These are phyloP conservation scores for Melanogaster broomeanus DNA, from an alignment of 768 basidiomycete genomes.

Conservation along the genomic window DNA sequence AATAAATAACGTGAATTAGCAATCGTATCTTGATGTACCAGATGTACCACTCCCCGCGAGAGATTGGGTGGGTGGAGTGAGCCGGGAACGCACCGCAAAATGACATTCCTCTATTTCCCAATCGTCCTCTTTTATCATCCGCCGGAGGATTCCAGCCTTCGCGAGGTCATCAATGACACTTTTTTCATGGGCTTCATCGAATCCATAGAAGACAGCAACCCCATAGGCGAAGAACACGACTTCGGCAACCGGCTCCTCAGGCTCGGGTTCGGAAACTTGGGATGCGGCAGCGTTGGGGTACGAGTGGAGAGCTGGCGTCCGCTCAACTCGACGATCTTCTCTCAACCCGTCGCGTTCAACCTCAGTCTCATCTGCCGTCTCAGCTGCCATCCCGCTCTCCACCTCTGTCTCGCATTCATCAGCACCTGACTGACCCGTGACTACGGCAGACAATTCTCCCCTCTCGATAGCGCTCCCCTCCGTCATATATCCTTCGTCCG, in stretches of 20 bases:
- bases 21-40: not conserved
- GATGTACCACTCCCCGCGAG: not conserved
- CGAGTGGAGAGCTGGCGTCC: conserved; percentile 3
- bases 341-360: conserved; percentile 7
- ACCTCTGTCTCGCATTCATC: conserved; percentile 13
- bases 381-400: conserved; percentile 12
- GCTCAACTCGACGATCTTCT: not conserved
- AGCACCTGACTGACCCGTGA: conserved; percentile 7
- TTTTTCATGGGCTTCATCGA: conserved; percentile 76
- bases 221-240: conserved; percentile 86
- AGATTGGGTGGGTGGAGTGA: not conserved
- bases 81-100: conserved; percentile 55
- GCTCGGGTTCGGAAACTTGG: conserved; percentile 8
- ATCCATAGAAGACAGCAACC: conserved; percentile 90
- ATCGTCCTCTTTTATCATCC: conserved; percentile 60
- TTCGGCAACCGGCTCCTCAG: conserved; percentile 60
- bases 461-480: conserved; percentile 22
- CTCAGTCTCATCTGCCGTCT: conserved; percentile 15
- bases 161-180: conserved; percentile 84
- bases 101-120: conserved; percentile 97
- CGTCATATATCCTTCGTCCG: conserved; percentile 65
- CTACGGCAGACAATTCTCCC: not conserved
- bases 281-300: not conserved
- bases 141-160: conserved; percentile 65
- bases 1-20: too few relatives aligned